Evolutionary conservation across 2,329 filamentous ascomycete species (phyloP), one percentile per base, ranked within the genome.

Genomic region (Drechslerella dactyloides): DNA sequence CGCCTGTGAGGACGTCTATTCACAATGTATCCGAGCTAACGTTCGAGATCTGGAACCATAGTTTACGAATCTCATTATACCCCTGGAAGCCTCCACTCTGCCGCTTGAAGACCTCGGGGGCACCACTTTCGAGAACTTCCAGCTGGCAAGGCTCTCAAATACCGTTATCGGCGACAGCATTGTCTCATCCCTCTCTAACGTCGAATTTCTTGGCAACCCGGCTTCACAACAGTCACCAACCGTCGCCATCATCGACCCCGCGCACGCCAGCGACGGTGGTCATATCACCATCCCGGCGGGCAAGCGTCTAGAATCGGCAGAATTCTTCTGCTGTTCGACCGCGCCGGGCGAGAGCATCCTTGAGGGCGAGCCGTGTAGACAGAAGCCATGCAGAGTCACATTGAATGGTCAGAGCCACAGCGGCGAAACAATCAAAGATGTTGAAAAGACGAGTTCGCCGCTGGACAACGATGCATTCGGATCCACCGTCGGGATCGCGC

Each of bases 241-340:
- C 2, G 51, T 61, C 19, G 68, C 68, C 30, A 55, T 72, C 30
- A 60, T 65, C 8, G 23, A 55, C 6, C 53, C 60, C 1, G 64
- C 64, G 15, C 54, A 17, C 13, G 40, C 17, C 11, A 17, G 24
- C 13, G 44, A 24, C 0, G 60, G 68, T 15, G 54, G 37, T n/a
- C 27, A 27, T 5, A 50, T 65, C 33, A 65, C 33, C 15, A 24
- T 60, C 1, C 66, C 66, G 2, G n/a, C 42, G 8, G 60, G 60
- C 6, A 72, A 64, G 24, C 50, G 51, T 5, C 17, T 72, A 19
- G 54, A 65, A 30, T 65, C 68, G 21, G 17, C 65, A 5, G 46
- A 57, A 19, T 65, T 72, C 55, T 60, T 72, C 33, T 72, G 68
- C 40, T 72, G 68, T 40, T 72, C 68, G 23, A 55, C 44, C 21